Conservation (phyloP, 495 filamentous ascomycete species). For the Bryoglossum gracile region DNA sequence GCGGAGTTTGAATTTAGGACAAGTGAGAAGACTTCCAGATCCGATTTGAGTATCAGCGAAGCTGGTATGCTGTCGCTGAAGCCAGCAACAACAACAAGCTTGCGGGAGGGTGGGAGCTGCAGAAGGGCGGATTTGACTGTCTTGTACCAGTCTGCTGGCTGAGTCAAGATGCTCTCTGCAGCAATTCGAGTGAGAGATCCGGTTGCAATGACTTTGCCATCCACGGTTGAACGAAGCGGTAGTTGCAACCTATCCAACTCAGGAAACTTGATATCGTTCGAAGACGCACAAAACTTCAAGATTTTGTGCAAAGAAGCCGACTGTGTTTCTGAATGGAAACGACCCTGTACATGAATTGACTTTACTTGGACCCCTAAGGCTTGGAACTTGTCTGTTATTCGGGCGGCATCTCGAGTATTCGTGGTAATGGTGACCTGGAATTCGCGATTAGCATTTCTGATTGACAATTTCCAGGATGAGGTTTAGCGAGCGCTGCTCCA, state of each 20-base stretch:
- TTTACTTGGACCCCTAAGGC: neutral
- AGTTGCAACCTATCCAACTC: constrained; percentile 1
- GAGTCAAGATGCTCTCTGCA: neutral
- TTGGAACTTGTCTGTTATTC: neutral
- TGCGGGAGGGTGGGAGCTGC: neutral
- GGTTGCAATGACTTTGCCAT: constrained; percentile 12
- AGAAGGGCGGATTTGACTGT: neutral
- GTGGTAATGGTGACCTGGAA: constrained; percentile 21
- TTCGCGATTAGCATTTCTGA: constrained; percentile 15
- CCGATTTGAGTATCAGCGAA: neutral
- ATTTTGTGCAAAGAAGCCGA: neutral
- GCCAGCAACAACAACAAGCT: neutral
- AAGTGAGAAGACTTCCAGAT: neutral
- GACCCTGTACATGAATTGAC: neutral
- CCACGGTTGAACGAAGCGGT: constrained; percentile 15
- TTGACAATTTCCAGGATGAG: too few species aligned
- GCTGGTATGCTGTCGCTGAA: neutral
- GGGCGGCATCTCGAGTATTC: constrained; percentile 4
- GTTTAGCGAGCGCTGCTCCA: too few species aligned
- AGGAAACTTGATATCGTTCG: constrained; percentile 4
- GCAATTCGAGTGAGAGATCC: constrained; percentile 6
- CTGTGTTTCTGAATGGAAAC: constrained; percentile 4
- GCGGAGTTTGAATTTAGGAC: neutral
- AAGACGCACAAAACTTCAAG: neutral
- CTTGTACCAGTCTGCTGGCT: constrained; percentile 16